Evolutionary conservation across 352 stramenopile genomes (phyloP).

Genomic region (Globisporangium mamillatum): DNA sequence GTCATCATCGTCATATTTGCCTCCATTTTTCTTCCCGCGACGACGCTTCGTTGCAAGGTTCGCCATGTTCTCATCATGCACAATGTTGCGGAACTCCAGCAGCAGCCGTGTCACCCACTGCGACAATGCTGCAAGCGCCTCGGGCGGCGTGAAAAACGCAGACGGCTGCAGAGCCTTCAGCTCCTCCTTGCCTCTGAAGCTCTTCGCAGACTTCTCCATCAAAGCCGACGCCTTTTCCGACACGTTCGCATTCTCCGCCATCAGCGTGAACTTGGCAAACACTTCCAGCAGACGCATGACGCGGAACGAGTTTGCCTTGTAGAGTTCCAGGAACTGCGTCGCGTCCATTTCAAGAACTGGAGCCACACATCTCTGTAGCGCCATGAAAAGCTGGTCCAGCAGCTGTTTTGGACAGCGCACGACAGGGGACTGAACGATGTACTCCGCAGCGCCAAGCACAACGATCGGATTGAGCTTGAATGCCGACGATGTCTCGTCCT

Average conservation of each 20-base stretch:
- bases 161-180: conserved; percentile 55
- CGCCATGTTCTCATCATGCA: conserved; percentile 29
- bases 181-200: conserved; percentile 36
- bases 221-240: conserved; percentile 46
- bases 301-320: conserved; percentile 51
- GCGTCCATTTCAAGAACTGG: conserved; percentile 45
- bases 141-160: conserved; percentile 54
- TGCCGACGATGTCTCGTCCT: conserved; percentile 25
- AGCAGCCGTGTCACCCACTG: conserved; percentile 54
- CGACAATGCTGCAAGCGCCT: conserved; percentile 39
- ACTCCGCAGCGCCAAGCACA: conserved; percentile 59
- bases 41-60: conserved; percentile 51
- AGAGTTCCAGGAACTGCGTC: conserved; percentile 40
- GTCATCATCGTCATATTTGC: conserved; percentile 16
- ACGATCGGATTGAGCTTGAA: conserved; percentile 56
- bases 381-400: conserved; percentile 39
- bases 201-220: conserved; percentile 38
- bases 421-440: conserved; percentile 50
- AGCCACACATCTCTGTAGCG: conserved; percentile 37
- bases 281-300: conserved; percentile 70
- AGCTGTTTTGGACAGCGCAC: conserved; percentile 49
- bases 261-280: conserved; percentile 58
- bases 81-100: conserved; percentile 41
- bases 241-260: conserved; percentile 50
- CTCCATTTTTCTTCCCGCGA: conserved; percentile 29